Percentiles rank a stretch among this genome's conserved stretches.
These are phyloP conservation scores for Colletotrichum magnum DNA, from an alignment of 2,329 filamentous ascomycete genomes.

Conservation along the genomic window DNA sequence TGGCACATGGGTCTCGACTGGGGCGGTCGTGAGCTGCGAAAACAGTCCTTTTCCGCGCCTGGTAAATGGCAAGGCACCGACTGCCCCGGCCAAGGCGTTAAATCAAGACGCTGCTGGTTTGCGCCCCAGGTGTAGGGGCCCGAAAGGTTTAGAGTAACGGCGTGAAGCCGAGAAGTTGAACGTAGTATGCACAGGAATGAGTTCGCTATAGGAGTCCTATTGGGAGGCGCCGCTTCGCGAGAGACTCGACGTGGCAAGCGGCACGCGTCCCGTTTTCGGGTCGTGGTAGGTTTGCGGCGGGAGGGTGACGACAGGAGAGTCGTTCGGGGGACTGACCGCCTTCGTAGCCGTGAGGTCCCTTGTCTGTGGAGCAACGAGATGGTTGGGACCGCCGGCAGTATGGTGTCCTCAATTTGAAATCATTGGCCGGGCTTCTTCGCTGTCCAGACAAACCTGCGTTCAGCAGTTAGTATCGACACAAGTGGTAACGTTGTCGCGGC, in stretches of 20 bases:
- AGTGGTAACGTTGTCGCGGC: background rate
- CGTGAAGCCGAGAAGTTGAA: background rate
- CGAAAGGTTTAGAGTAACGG: background rate
- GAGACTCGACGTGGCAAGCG: conserved; percentile 11
- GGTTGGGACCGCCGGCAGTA: background rate
- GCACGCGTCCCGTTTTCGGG: conserved; percentile 9
- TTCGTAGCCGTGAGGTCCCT: conserved; percentile 6
- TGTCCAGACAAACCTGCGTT: conserved; percentile 42
- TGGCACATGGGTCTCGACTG: background rate
- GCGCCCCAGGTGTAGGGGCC: background rate
- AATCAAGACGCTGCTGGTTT: background rate
- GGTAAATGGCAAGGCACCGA: background rate
- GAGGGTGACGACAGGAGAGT: conserved; percentile 36
- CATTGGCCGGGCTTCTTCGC: conserved; percentile 41
- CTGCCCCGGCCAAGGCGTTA: background rate
- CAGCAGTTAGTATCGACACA: conserved; percentile 18
- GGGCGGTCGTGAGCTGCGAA: background rate
- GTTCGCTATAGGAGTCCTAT: conserved; percentile 30
- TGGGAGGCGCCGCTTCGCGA: conserved; percentile 26
- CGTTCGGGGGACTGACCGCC: conserved; percentile 2
- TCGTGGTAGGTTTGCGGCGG: conserved; percentile 17
- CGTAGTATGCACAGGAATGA: conserved; percentile 27
- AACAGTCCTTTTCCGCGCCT: background rate
- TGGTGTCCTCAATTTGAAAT: conserved; percentile 5
- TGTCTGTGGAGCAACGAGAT: conserved; percentile 4